Evolutionary conservation across 2,329 filamentous ascomycete genomes (phyloP).

Genomic region (Orbilia blumenaviensis): DNA sequence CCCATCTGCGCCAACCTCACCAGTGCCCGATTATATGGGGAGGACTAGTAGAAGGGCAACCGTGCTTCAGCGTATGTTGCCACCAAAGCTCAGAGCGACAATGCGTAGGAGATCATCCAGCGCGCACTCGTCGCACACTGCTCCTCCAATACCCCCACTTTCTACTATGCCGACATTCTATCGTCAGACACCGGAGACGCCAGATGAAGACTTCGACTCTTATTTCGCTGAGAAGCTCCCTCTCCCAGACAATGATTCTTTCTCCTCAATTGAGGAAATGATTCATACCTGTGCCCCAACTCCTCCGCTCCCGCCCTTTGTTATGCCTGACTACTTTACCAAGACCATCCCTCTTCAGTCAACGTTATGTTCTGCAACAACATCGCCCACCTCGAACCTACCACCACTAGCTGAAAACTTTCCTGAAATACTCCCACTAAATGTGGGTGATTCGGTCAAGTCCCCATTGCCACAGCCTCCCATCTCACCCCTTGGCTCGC

Average conservation of each 20-base stretch:
- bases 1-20: slow-evolving; percentile 56
- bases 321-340: slow-evolving; percentile 53
- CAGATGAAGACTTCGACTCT: slow-evolving; percentile 56
- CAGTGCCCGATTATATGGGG: slow-evolving; percentile 53
- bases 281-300: slow-evolving; percentile 33
- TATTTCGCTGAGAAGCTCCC: slow-evolving; percentile 52
- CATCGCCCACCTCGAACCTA: slow-evolving; percentile 38
- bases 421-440: slow-evolving; percentile 21
- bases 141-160: slow-evolving; percentile 54
- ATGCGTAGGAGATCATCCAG: slow-evolving; percentile 57
- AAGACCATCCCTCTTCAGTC: slow-evolving; percentile 42
- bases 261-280: slow-evolving; percentile 54
- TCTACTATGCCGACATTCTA: slow-evolving; percentile 56
- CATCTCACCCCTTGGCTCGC: slow-evolving; percentile 53
- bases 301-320: slow-evolving; percentile 40
- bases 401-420: slow-evolving; percentile 39
- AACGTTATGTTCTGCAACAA: slow-evolving; percentile 32
- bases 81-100: slow-evolving; percentile 56
- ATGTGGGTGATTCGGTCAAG: slow-evolving; percentile 20
- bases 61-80: slow-evolving; percentile 57
- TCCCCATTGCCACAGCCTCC: slow-evolving; percentile 50
- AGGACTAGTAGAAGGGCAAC: slow-evolving; percentile 55
- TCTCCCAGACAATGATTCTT: slow-evolving; percentile 46
- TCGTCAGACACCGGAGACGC: slow-evolving; percentile 53
- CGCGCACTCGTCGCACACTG: slow-evolving; percentile 52